phyloP scores from a whole-genome alignment of 768 basidiomycete genomes.

The Leccinum pellstonianum region DNA sequence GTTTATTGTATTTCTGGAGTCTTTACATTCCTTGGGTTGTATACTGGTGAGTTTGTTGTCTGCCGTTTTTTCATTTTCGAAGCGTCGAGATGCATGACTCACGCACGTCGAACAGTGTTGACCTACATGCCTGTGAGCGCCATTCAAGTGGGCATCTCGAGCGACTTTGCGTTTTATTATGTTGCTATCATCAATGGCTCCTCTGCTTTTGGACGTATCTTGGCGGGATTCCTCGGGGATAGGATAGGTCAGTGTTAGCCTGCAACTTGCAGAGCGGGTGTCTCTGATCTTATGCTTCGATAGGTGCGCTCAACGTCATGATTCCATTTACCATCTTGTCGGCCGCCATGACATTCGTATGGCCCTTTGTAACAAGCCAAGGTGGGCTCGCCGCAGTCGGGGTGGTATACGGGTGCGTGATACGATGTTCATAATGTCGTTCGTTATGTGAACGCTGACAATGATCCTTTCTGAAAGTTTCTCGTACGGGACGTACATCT shows the following conservation, averaged over 20 bases:
- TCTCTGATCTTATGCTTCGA: neutral
- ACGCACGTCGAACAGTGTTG: slow-evolving; percentile 42
- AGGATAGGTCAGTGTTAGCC: slow-evolving; percentile 39
- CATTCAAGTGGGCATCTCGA: slow-evolving; percentile 44
- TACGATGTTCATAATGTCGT: accelerated
- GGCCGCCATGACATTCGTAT: slow-evolving; percentile 59
- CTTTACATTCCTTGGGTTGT: slow-evolving; percentile 64
- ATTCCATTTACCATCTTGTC: slow-evolving; percentile 57
- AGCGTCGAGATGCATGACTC: neutral
- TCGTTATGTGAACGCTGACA: neutral
- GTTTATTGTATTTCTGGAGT: slow-evolving; percentile 59
- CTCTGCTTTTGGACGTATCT: slow-evolving; percentile 60
- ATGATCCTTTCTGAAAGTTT: slow-evolving; percentile 39
- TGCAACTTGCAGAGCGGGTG: neutral
- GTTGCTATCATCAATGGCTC: slow-evolving; percentile 67
- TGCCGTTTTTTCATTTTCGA: neutral
- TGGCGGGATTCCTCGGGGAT: slow-evolving; percentile 55
- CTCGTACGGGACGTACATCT: slow-evolving; percentile 60
- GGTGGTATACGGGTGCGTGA: slow-evolving; percentile 61
- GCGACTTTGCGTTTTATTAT: slow-evolving; percentile 59
- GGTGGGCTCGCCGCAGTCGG: slow-evolving; percentile 50
- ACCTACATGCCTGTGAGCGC: slow-evolving; percentile 68
- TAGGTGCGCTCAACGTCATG: slow-evolving; percentile 70
- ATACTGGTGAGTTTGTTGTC: slow-evolving; percentile 46
- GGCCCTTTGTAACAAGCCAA: slow-evolving; percentile 60